Base-by-base conservation (phyloP, 257 asterid species). In the Solanum dulcamara region DNA sequence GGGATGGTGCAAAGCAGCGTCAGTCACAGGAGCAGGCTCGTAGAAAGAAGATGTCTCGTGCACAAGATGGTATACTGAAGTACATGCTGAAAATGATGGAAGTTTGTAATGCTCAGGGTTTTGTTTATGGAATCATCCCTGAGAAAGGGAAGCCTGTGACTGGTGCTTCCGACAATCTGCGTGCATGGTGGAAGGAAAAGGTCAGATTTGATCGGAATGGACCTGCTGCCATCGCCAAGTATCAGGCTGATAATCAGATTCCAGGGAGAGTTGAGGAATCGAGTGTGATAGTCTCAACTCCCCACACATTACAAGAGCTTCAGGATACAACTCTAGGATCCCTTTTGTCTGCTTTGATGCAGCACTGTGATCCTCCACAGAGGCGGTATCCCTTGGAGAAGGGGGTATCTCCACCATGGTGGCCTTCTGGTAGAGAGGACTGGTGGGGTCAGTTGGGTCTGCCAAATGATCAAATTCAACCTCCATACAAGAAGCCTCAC, bases 21-120 rank as follows among this genome's bases (percentile, higher is more conserved):
- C 92, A 88, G 42, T 88, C 94, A 4, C 92, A 87, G 70, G 95
- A 92, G 88, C 95, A 91, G 81, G 94, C 94, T 0, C 92, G 94
- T 24, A 66, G 96, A 87, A 92, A 90, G 91, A 92, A 92, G 67
- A 92, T 92, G 96, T 92, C 96, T 42, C 92, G 93, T 0, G 94
- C 95, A 0, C 94, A 92, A 85, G 95, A 92, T 60, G 93, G 92
- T 13, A 92, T 92, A 89, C 82, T 92, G 86, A 92, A 92, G 67
- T 92, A 92, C 44, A 91, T 92, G 95, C 87, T 91, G 71, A 91
- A 91, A 80, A 91, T 90, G 92, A 92, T 92, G 95, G 95, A 92
- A 84, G 94, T 92, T 14, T 91, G 95, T 74, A 86, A 90, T 79
- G 95, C 95, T 85, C 95, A 90, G 68, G 95, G 94, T 9, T 92